Evolutionary conservation across 2,329 filamentous ascomycete species (phyloP).

Genomic region (Sporothrix euskadiensis): DNA sequence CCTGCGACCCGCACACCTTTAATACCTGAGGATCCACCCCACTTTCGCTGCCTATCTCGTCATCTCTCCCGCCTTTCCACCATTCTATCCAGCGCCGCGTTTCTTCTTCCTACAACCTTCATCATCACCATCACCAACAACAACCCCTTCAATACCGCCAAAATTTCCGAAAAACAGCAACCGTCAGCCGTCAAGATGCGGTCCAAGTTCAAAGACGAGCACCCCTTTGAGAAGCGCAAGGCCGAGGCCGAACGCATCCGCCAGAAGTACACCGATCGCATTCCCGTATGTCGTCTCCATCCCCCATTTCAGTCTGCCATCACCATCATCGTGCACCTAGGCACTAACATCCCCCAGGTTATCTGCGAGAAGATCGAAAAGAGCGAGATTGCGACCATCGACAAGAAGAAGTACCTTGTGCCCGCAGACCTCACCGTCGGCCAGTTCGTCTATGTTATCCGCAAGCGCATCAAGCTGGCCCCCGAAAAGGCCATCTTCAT

Average conservation of each 20-base stretch:
- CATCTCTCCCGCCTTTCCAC: conserved; percentile 15
- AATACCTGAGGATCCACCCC: conserved; percentile 15
- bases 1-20: neutral
- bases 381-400: conserved; percentile 98
- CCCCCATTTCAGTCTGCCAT: neutral
- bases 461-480: conserved; percentile 99
- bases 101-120: neutral
- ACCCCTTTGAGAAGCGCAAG: conserved; percentile 99
- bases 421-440: conserved; percentile 96
- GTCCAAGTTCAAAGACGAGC: conserved; percentile 99
- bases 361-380: conserved; percentile 99
- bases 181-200: conserved; percentile 67
- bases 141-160: conserved; percentile 29
- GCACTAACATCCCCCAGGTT: conserved; percentile 58
- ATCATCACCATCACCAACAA: neutral
- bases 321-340: conserved; percentile 1
- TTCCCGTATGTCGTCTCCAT: conserved; percentile 73
- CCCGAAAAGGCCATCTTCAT: conserved; percentile 99
- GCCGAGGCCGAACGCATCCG: conserved; percentile 98
- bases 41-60: conserved; percentile 20
- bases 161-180: conserved; percentile 16
- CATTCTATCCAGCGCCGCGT: neutral
- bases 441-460: conserved; percentile 98
- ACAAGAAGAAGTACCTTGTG: conserved; percentile 99
- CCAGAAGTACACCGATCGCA: conserved; percentile 97